These are phyloP conservation scores for Casuarina cunninghamiana DNA, from an alignment of 306 rosid genomes.

Conservation along the genomic window DNA sequence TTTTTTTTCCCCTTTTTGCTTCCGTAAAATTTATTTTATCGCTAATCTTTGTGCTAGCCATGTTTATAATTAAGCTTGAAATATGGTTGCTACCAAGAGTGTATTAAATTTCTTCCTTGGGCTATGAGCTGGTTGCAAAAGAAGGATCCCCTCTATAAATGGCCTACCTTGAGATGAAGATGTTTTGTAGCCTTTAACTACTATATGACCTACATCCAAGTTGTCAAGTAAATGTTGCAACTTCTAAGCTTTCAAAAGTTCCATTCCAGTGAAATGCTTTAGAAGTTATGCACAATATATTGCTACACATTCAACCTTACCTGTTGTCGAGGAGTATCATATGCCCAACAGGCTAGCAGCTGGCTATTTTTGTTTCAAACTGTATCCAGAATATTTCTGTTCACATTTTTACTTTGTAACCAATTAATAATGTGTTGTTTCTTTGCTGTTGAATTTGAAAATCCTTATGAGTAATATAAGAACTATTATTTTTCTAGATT, in stretches of 20 bases:
- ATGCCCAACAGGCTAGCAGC: background rate
- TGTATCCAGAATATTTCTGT: background rate
- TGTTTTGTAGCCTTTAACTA: background rate
- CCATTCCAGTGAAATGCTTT: background rate
- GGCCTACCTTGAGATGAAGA: background rate
- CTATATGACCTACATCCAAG: too few relatives aligned
- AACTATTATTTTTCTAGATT: constrained; percentile 45
- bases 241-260: background rate
- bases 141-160: background rate
- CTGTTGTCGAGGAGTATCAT: background rate
- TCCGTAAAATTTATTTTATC: background rate
- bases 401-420: background rate
- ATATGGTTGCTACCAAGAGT: background rate
- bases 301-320: too few relatives aligned
- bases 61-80: background rate
- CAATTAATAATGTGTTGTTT: background rate
- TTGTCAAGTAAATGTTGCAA: background rate
- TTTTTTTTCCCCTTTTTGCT: background rate
- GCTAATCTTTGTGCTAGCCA: background rate
- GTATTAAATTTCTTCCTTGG: background rate
- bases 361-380: background rate
- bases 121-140: background rate
- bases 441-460: background rate
- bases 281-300: background rate
- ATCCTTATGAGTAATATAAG: background rate